Base-by-base conservation (phyloP, 164 flowering plant species). In the Liriodendron chinense region DNA sequence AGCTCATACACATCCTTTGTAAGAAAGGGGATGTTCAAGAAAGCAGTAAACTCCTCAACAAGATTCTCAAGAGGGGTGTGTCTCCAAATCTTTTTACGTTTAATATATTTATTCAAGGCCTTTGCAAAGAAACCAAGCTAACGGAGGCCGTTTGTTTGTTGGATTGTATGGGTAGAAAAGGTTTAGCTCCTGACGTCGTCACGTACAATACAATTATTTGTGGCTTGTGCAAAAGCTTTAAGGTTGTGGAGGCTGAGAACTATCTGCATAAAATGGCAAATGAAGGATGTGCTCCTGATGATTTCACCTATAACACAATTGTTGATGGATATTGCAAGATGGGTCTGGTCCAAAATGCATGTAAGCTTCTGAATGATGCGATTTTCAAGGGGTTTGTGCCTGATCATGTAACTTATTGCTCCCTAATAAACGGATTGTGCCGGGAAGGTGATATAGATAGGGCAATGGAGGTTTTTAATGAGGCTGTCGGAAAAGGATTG, bases 71-170 rank as follows among this genome's bases (percentile, higher is more conserved):
- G 84, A 89, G 89, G 80, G 98, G 94, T 21, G 76, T 88, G 9
- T 73, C 72, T 18, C 94, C 93, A 14, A 94, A 94, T 84, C 72
- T 92, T 79, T 94, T 86, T 76, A 94, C 97, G 6, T 79, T 80
- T 67, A 94, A 94, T 83, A 88, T 92, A 22, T 88, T 90, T 70
- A 86, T 94, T 72, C 91, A 89, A 82, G 96, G 97, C 64, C 84
- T 92, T 76, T 89, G 96, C 80, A 85, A 65, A 76, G 81, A 77
- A 25, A 85, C 85, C 59, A 79, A 69, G 71, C 76, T 85, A 47
- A 61, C 70, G 72, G 85, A 81, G 74, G 96, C 97, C 74, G 68
- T 71, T 3, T 68, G 72, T 78, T 80, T 91, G 80, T 77, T 92
- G 74, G 83, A 84, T 72, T 69, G 76, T 73, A 75, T 89, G 28